Base-by-base conservation (phyloP, 2,329 filamentous ascomycete genomes). In the Teratosphaeria nubilosa region DNA sequence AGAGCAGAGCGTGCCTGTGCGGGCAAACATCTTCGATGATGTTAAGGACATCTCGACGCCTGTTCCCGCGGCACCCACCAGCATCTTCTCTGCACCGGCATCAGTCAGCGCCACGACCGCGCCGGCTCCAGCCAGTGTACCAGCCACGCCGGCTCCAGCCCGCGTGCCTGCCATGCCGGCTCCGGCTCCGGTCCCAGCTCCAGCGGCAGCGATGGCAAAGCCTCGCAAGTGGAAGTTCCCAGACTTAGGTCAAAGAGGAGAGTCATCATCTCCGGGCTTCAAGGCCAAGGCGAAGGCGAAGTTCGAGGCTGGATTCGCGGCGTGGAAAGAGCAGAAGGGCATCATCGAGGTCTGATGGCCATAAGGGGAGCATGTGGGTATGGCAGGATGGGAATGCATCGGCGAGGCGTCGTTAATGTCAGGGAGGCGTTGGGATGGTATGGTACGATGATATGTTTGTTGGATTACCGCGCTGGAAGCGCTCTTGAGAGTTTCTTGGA, bases 11-110 rank as follows among this genome's bases (percentile, higher is more conserved):
- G 63, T 62, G 14, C 59, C 63, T 24, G 55, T 60, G 22, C 45
- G 60, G 9, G 54, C 27, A 32, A 69, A 69, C 54, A 58, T 69
- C 1, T 69, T 69, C 54, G 52, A 55, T n/a, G 48, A 56, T 13
- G 54, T n/a, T 14, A 56, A 25, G n/a, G 45, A 32, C 51, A 53
- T 48, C n/a, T 48, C 41, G 41, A 48, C 5, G 41, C 41, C 41
- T 7, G 41, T 20, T 11, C 41, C 41, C 41, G 20, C 41, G 41
- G 16, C 20, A 48, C 41, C n/a, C 9, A 10, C n/a, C 41, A 22
- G 41, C 41, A 11, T 22, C 41, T 22, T 16, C n/a, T 16, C 16
- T 48, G 41, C 20, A 9, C 20, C 41, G 41, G n/a, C 41, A 48
- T 20, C 41, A 48, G 2, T 48, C 41, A 22, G n/a, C 41, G 20